Percentiles rank a stretch among this genome's conserved stretches.
Evolutionary conservation across 2,329 filamentous ascomycete genomes (phyloP).

Genomic region (Colletotrichum tofieldiae): DNA sequence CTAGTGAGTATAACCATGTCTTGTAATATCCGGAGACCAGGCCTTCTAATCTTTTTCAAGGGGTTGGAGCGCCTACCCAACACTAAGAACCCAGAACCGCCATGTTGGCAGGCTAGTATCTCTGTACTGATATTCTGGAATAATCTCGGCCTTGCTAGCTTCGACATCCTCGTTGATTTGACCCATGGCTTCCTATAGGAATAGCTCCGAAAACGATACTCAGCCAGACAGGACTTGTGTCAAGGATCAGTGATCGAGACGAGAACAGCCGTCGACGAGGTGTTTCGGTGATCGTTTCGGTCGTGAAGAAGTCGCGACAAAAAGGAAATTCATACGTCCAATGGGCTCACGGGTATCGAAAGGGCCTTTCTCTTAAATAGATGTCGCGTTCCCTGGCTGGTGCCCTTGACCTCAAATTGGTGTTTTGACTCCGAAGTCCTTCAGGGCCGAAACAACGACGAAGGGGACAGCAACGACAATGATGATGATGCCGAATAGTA

Average conservation of each 20-base stretch:
- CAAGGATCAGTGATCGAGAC: neutral
- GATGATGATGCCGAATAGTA: neutral
- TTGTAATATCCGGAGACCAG: neutral
- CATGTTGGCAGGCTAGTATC: constrained; percentile 46
- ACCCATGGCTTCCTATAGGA: neutral
- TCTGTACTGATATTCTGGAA: constrained; percentile 13
- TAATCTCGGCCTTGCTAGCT: constrained; percentile 3
- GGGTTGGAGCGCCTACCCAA: constrained; percentile 48
- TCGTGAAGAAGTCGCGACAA: neutral
- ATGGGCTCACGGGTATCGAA: neutral
- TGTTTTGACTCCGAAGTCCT: neutral
- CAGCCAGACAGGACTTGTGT: neutral
- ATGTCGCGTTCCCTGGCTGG: neutral
- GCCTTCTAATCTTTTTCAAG: neutral
- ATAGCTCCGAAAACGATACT: neutral
- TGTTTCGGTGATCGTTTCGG: too few relatives aligned
- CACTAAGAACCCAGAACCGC: constrained; percentile 54
- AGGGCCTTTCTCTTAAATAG: neutral
- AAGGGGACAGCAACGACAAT: neutral
- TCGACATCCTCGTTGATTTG: constrained; percentile 18
- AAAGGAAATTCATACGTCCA: neutral
- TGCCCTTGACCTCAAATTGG: neutral
- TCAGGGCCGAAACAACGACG: neutral
- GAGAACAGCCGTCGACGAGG: neutral
- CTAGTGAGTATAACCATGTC: neutral